Base-by-base conservation (phyloP, 768 basidiomycete genomes). In the Pulveroboletus sp. region DNA sequence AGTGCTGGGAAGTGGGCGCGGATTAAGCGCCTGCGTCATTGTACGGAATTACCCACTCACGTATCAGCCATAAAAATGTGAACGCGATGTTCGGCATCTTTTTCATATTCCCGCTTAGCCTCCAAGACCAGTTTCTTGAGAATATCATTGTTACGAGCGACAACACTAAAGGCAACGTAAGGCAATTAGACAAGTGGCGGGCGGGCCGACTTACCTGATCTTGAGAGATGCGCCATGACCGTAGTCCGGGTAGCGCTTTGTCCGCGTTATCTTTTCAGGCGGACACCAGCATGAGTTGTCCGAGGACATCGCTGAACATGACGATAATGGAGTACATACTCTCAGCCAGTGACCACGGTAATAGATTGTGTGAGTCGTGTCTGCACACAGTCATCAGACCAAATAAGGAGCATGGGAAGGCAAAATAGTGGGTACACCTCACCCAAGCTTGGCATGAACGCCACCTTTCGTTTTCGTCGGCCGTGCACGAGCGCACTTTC, bases 1-100 rank as follows among this genome's bases (percentile, higher is more conserved):
- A 8, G 83, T 79, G 41, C 85, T 86, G 56, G 31, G 45, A 39
- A 46, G 31, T 39, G 45, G 44, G 28, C 39, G 46, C 30, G 18
- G 15, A 15, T 41, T 57, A 30, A 55, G 42, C 28, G n/a, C 33
- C 32, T 31, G 27, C 7, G 24, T 24, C 24, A 36, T 21, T 1
- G 53, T 52, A 56, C 56, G 47, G 49, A 51, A 51, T 44, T 31
- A 40, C 40, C 35, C 31, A 71, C 85, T 78, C 78, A 90, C 87
- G 85, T 85, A 72, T 93, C 91, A 31, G 87, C 89, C 71, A 92
- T 76, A 69, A 85, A 93, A 52, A 93, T 91, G 58, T 92, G 88
- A 43, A 93, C 89, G 51, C 89, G 85, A 62, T 92, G 89, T 57
- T 89, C 86, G 50, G 89, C 88, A 66, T 93, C 91, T 69, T 90